Evolutionary conservation across 345 rosid species (phyloP).

Genomic region (Syzygium jambos): DNA sequence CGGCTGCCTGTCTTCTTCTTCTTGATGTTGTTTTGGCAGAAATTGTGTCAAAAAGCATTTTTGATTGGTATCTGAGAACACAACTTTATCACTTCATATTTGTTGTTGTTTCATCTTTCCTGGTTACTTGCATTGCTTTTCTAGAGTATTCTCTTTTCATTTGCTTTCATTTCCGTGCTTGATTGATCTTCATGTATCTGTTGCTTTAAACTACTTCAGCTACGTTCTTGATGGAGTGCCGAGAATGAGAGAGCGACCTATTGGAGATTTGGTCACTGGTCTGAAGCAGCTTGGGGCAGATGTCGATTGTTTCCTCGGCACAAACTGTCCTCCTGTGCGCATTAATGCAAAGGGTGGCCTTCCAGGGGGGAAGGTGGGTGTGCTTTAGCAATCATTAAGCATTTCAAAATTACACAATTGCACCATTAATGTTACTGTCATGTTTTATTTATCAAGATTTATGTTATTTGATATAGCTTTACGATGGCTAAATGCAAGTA

Average conservation of each 20-base stretch:
- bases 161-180: not conserved
- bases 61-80: not conserved
- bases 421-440: not conserved
- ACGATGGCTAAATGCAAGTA: not conserved
- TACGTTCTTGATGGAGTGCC: conserved; percentile 92
- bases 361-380: conserved; percentile 89
- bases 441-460: not conserved
- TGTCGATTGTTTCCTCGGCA: conserved; percentile 59
- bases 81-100: not conserved
- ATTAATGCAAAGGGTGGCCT: conserved; percentile 81
- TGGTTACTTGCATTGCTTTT: not conserved
- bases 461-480: not conserved
- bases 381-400: not conserved
- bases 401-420: not conserved
- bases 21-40: not conserved
- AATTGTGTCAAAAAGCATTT: not conserved
- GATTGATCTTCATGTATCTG: not conserved
- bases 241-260: conserved; percentile 96
- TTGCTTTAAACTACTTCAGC: conserved; percentile 24
- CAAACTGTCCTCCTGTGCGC: conserved; percentile 85
- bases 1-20: not conserved
- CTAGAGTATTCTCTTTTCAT: not conserved
- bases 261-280: conserved; percentile 78
- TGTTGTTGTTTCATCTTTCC: not conserved
- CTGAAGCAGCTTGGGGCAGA: conserved; percentile 96